Evolutionary conservation across 2,329 filamentous ascomycete species (phyloP).

Genomic region (Myriosclerotinia scirpicola): DNA sequence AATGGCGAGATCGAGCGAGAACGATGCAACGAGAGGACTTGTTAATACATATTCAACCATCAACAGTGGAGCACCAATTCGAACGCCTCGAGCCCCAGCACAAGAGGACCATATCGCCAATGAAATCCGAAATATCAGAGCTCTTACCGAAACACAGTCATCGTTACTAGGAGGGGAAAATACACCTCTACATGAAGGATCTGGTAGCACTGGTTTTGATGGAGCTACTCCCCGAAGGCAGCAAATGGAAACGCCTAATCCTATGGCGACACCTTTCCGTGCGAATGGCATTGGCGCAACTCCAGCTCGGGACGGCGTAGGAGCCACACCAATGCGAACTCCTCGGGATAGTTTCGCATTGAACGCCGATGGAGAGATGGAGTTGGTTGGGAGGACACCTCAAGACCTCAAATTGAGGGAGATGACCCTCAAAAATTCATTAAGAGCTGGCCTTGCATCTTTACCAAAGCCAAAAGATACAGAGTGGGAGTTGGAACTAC

Average conservation of each 20-base stretch:
- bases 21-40: conserved; percentile 79
- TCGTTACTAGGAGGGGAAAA: conserved; percentile 93
- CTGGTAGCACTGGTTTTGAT: conserved; percentile 82
- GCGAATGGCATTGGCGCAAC: conserved; percentile 66
- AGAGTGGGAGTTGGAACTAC: conserved; percentile 91
- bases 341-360: conserved; percentile 85
- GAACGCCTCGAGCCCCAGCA: conserved; percentile 85
- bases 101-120: conserved; percentile 96
- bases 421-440: conserved; percentile 63
- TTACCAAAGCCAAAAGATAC: conserved; percentile 90
- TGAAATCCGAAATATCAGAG: conserved; percentile 90
- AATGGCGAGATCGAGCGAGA: conserved; percentile 75
- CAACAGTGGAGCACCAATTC: conserved; percentile 80
- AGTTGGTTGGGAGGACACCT: conserved; percentile 71
- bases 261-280: conserved; percentile 85
- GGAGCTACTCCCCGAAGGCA: conserved; percentile 79
- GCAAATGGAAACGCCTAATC: conserved; percentile 86
- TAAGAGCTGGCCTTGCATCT: conserved; percentile 73
- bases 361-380: conserved; percentile 68
- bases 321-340: conserved; percentile 82
- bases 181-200: conserved; percentile 79
- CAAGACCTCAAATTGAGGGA: conserved; percentile 73
- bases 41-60: conserved; percentile 84
- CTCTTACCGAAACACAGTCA: conserved; percentile 90
- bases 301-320: conserved; percentile 57